Percentiles rank a stretch among this genome's conserved stretches.
phyloP scores from a whole-genome alignment of 495 filamentous ascomycete species.

The Haplographium delicatum region DNA sequence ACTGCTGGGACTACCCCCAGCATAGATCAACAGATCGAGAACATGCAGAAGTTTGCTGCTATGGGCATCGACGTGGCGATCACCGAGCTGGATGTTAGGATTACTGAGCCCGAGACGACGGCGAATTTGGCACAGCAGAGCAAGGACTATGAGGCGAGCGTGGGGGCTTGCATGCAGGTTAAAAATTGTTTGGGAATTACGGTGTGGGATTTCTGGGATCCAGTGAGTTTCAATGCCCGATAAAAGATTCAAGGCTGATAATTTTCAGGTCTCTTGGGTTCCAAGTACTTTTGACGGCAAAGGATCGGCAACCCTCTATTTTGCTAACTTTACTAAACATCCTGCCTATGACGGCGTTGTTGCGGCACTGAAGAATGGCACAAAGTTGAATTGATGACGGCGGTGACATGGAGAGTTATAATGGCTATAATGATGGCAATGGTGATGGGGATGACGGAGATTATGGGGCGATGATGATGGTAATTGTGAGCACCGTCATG shows the following conservation, averaged over 20 bases:
- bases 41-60: constrained; percentile 41
- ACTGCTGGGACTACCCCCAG: constrained; percentile 48
- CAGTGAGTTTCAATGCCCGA: constrained; percentile 3
- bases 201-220: constrained; percentile 55
- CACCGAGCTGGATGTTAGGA: constrained; percentile 59
- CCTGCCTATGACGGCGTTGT: constrained; percentile 46
- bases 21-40: constrained; percentile 40
- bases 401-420: not conserved
- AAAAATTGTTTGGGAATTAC: constrained; percentile 61
- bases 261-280: constrained; percentile 53
- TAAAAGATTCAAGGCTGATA: not conserved
- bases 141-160: constrained; percentile 46
- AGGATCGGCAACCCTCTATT: constrained; percentile 48
- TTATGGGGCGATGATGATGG: not conserved
- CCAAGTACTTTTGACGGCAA: constrained; percentile 49
- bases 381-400: not conserved
- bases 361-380: constrained; percentile 26
- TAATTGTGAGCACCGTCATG: too few species aligned
- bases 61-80: constrained; percentile 56
- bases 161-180: constrained; percentile 53
- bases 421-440: not conserved
- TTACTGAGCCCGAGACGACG: constrained; percentile 37
- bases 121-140: constrained; percentile 50
- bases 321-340: constrained; percentile 50
- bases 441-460: not conserved